These are phyloP conservation scores for Cyamopsis tetragonoloba DNA, from an alignment of 306 rosid species.

Conservation along the genomic window DNA sequence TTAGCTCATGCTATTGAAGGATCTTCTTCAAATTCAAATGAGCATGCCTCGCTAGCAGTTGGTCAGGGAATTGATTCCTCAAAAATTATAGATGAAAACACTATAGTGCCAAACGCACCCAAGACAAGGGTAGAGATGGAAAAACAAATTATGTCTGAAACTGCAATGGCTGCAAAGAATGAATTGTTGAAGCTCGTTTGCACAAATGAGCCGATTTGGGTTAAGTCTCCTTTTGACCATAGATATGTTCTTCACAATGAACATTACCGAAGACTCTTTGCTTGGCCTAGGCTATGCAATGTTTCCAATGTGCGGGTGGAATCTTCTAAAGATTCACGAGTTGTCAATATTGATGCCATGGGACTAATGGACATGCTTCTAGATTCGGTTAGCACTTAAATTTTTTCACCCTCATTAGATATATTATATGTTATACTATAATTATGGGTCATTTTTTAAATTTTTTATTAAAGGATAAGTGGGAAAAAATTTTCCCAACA, in stretches of 20 bases:
- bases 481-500: slow-evolving; percentile 59
- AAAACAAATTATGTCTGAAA: slow-evolving; percentile 36
- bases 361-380: slow-evolving; percentile 46
- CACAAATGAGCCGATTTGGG: slow-evolving; percentile 53
- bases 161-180: slow-evolving; percentile 37
- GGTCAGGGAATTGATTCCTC: too few species aligned
- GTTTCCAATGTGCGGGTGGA: slow-evolving; percentile 33
- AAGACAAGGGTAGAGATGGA: slow-evolving; percentile 32
- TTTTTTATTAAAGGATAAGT: slow-evolving; percentile 44
- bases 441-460: not conserved
- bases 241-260: slow-evolving; percentile 37
- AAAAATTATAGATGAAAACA: not conserved
- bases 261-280: slow-evolving; percentile 34
- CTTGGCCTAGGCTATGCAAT: slow-evolving; percentile 32
- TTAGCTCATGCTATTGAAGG: not conserved
- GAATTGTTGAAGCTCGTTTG: slow-evolving; percentile 43
- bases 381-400: slow-evolving; percentile 40
- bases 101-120: not conserved
- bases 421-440: not conserved
- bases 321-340: slow-evolving; percentile 56
- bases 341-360: slow-evolving; percentile 33
- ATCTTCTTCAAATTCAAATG: too few species aligned
- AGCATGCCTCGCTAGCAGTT: too few species aligned
- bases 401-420: not conserved
- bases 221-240: slow-evolving; percentile 24